Evolutionary conservation across 345 rosid species (phyloP), one percentile per base, ranked within the genome.

Genomic region (Euclidium syriacum): DNA sequence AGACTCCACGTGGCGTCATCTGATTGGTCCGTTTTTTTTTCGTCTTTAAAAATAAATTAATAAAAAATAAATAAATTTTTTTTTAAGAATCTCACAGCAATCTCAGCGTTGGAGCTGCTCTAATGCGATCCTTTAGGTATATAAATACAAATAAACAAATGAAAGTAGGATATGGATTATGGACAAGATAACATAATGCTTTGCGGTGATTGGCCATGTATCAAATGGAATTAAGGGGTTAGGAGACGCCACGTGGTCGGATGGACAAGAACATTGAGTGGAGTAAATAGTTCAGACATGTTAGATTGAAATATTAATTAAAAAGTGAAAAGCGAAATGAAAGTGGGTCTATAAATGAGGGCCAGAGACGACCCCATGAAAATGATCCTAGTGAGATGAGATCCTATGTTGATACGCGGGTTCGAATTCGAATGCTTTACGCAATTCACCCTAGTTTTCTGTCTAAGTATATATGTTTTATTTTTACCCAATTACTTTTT

Each of bases 321-420:
- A 68, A 57, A 56, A 52, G 36, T 4, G 29, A 15, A 68, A 68
- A 58, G 66, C 14, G 47, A 42, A 14, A 51, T 16, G 53, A 58
- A 48, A 58, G 52, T 67, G 72, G 59, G 65, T 40, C 65, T 67
- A 30, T 40, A 22, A 40, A 56, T 14, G 71, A 57, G 54, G 47
- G 34, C 62, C 10, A 17, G 53, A 24, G 29, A 44, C 56, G 57
- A 19, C 59, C 59, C 58, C 38, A 41, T 41, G 66, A 59, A 14
- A 68, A 59, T 59, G 60, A 68, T 59, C 66, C 10, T 57, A 22
- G 57, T 39, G 34, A 47, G 50, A 66, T 38, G 51, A 67, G 65
- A 58, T 58, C 65, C 27, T 68, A 32, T 68, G 66, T 68, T 59
- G 53, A 51, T 59, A 51, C 66, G 52, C 61, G 30, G 20, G 33